Evolutionary conservation across 176 grass and related monocot species (phyloP).

Genomic region (Bonia amplexicaulis): DNA sequence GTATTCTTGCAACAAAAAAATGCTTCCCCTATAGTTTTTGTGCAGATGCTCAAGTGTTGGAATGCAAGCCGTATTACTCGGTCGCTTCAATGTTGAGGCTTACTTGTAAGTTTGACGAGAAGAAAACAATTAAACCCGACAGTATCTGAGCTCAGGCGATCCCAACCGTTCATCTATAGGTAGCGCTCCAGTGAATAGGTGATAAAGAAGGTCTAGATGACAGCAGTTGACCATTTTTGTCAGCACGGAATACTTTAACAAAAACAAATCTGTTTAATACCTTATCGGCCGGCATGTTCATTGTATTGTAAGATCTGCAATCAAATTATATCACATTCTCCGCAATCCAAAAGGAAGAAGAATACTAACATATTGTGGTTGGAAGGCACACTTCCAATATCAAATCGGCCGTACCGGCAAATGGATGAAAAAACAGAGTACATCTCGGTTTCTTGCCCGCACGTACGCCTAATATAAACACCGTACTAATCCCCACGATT

Average conservation of each 20-base stretch:
- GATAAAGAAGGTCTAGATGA: not conserved
- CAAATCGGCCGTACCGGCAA: constrained; percentile 12
- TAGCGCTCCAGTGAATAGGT: not conserved
- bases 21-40: not conserved
- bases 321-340: not conserved
- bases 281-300: not conserved
- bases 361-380: not conserved
- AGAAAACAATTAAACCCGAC: not conserved
- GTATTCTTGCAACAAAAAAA: not conserved
- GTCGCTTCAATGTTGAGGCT: too few species aligned
- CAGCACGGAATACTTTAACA: not conserved
- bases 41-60: not conserved
- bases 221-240: not conserved
- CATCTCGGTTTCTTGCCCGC: constrained; percentile 36
- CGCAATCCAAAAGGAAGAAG: not conserved
- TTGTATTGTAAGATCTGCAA: not conserved
- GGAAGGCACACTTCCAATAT: not conserved
- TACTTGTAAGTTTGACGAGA: not conserved
- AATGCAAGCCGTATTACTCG: not conserved
- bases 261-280: not conserved
- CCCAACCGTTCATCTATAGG: not conserved
- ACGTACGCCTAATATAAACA: constrained; percentile 18
- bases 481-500: constrained; percentile 22
- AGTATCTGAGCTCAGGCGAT: not conserved
- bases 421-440: constrained; percentile 35